phyloP scores from a whole-genome alignment of 495 filamentous ascomycete genomes.

The Paragyromitra xinjiangensis region DNA sequence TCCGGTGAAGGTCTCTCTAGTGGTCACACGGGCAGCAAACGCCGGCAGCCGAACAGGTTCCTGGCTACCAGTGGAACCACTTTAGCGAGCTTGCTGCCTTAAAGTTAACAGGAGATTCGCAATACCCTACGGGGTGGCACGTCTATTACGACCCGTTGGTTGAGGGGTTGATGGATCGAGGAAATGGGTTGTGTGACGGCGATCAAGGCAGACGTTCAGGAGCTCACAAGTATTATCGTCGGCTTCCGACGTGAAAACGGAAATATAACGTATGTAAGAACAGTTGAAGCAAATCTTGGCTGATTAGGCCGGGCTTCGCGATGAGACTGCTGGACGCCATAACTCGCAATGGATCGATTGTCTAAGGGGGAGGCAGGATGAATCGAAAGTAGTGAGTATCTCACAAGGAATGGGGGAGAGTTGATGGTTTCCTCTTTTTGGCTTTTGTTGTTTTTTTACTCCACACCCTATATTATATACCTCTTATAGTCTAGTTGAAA shows the following conservation, averaged over 20 bases:
- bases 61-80: background rate
- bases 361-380: background rate
- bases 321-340: background rate
- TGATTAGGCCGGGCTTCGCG: background rate
- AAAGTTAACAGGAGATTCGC: background rate
- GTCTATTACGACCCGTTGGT: background rate
- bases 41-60: background rate
- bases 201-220: background rate
- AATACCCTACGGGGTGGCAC: background rate
- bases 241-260: background rate
- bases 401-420: background rate
- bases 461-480: background rate
- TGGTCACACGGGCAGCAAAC: slow-evolving; percentile 7
- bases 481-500: background rate
- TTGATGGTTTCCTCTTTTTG: background rate
- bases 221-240: background rate
- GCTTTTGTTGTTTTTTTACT: background rate
- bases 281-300: background rate
- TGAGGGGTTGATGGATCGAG: background rate
- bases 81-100: background rate
- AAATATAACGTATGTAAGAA: background rate
- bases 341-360: background rate
- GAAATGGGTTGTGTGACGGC: background rate
- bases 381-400: background rate
- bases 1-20: background rate